Conservation (phyloP, 179 eudicot genomes). For the Corrigiola litoralis region DNA sequence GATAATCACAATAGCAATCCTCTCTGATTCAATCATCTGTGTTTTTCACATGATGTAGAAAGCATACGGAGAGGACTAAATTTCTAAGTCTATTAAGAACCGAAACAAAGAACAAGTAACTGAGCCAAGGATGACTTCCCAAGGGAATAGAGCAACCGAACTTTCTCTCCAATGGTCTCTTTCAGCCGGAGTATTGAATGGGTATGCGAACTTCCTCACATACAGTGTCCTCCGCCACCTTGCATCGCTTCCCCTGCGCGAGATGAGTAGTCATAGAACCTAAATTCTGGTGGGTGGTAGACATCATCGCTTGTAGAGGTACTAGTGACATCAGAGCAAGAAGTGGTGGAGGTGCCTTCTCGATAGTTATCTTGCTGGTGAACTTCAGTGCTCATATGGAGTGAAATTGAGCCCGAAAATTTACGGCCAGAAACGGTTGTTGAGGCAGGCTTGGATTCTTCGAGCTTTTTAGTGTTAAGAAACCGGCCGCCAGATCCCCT, state of each 20-base stretch:
- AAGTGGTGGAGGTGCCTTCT: constrained; percentile 33
- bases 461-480: constrained; percentile 46
- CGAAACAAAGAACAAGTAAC: constrained; percentile 18
- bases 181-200: constrained; percentile 19
- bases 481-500: constrained; percentile 85
- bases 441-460: constrained; percentile 25
- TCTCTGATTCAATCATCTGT: not conserved
- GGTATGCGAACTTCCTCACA: constrained; percentile 18
- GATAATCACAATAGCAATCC: not conserved
- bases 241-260: constrained; percentile 27
- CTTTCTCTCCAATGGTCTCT: not conserved
- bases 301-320: constrained; percentile 30
- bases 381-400: constrained; percentile 23
- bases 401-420: constrained; percentile 16
- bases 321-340: constrained; percentile 41
- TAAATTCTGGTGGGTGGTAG: constrained; percentile 37
- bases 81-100: not conserved
- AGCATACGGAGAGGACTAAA: not conserved
- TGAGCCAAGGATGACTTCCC: constrained; percentile 55
- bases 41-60: constrained; percentile 8
- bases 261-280: constrained; percentile 45
- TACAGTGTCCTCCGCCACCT: constrained; percentile 25
- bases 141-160: constrained; percentile 7
- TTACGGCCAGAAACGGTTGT: constrained; percentile 15
- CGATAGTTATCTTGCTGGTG: constrained; percentile 18